These are phyloP conservation scores for Cadophora sp. DNA, from an alignment of 2,329 filamentous ascomycete genomes.

Conservation along the genomic window DNA sequence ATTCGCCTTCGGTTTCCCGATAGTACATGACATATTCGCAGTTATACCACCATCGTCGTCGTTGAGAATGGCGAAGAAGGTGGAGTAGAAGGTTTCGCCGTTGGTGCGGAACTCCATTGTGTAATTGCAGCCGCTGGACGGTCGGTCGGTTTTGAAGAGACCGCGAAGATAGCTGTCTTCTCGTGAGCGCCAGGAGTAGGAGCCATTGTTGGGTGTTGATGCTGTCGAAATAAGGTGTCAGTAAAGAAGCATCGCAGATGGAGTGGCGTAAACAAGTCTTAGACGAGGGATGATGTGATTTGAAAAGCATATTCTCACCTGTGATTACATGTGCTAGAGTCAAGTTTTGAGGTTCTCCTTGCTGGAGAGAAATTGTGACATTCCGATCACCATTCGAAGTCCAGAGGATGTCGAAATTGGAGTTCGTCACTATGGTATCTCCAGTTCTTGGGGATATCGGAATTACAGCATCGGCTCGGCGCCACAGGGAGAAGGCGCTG, in stretches of 20 bases:
- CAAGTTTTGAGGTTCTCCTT: not conserved
- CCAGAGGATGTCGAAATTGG: slow-evolving; percentile 1
- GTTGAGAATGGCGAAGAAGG: slow-evolving; percentile 5
- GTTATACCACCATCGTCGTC: not conserved
- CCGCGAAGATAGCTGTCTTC: slow-evolving; percentile 9
- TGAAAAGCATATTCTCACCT: not conserved
- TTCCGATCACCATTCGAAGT: slow-evolving; percentile 4
- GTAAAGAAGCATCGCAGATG: not conserved
- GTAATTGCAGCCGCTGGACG: not conserved
- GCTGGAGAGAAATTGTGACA: slow-evolving; percentile 9
- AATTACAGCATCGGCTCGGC: slow-evolving; percentile 4
- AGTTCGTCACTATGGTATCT: slow-evolving; percentile 9
- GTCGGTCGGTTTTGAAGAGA: not conserved
- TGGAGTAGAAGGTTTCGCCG: not conserved
- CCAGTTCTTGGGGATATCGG: slow-evolving; percentile 2
- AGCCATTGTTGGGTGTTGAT: slow-evolving; percentile 8
- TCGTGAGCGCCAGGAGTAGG: not conserved
- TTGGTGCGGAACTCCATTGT: not conserved
- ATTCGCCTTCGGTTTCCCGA: not conserved
- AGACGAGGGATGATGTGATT: too few species aligned
- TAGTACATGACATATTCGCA: slow-evolving; percentile 1
- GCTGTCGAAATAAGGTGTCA: not conserved
- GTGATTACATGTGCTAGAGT: not conserved
- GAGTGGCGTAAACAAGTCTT: not conserved
- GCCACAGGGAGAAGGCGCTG: not conserved